These are phyloP conservation scores for Lagenaria siceraria DNA, from an alignment of 306 rosid genomes.

Conservation along the genomic window DNA sequence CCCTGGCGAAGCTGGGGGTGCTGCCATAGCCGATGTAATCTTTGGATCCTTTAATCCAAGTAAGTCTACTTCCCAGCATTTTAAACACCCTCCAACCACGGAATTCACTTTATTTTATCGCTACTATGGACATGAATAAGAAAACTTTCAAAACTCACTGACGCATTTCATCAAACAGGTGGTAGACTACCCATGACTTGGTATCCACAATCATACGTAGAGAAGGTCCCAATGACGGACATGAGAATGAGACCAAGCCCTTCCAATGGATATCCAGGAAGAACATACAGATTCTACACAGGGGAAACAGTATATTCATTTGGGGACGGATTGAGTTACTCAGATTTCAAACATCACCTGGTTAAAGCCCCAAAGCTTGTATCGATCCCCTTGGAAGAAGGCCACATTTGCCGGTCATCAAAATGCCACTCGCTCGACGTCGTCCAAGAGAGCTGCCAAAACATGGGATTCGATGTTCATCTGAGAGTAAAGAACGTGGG, in stretches of 20 bases:
- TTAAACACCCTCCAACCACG: not conserved
- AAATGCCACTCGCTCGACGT: conserved; percentile 61
- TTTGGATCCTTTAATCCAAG: conserved; percentile 79
- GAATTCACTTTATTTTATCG: no score
- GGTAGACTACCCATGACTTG: conserved; percentile 96
- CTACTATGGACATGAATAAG: not conserved
- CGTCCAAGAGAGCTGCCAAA: conserved; percentile 40
- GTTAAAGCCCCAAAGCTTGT: conserved; percentile 49
- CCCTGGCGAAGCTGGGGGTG: conserved; percentile 99
- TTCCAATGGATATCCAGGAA: conserved; percentile 65
- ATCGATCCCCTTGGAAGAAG: conserved; percentile 48
- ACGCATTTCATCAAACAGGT: conserved; percentile 31
- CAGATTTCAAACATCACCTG: conserved; percentile 40
- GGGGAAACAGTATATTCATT: conserved; percentile 75
- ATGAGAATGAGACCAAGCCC: conserved; percentile 95
- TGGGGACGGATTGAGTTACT: conserved; percentile 78
- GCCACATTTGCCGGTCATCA: conserved; percentile 49
- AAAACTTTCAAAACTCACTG: not conserved
- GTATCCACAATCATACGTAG: conserved; percentile 89
- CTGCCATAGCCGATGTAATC: conserved; percentile 85
- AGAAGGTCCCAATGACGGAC: conserved; percentile 81
- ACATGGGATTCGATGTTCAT: conserved; percentile 50
- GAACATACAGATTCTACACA: conserved; percentile 72
- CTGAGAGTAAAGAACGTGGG: conserved; percentile 60
- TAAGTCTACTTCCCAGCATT: conserved; percentile 20